A percentile compares a stretch with the other conserved stretches of the same genome.
phyloP scores from a whole-genome alignment of 441 rosid genomes.

The Macaranga tanarius region DNA sequence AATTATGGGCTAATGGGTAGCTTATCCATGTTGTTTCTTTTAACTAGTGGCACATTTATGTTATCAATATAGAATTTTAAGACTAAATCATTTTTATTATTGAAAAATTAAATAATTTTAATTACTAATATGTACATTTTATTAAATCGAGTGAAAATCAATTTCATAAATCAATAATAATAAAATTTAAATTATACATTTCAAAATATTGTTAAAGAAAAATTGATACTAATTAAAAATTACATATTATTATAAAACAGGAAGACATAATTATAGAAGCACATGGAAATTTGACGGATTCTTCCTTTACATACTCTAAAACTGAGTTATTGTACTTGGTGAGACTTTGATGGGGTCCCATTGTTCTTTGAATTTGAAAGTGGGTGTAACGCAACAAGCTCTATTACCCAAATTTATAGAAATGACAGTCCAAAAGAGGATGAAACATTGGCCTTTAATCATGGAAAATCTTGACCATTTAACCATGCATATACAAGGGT shows the following conservation, averaged over 20 bases:
- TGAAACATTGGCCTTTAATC: conserved; percentile 17
- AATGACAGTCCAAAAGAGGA: conserved; percentile 27
- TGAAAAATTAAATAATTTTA: no score
- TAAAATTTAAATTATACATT: no score
- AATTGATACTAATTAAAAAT: no score
- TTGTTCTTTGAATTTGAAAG: conserved; percentile 31
- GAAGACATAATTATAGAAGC: conserved; percentile 7
- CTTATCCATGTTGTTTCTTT: no score
- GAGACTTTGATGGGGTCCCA: conserved; percentile 14
- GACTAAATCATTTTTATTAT: no score
- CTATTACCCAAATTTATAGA: conserved; percentile 14
- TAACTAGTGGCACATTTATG: no score
- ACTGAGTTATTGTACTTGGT: conserved; percentile 21
- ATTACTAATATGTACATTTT: no score
- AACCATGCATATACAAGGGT: not conserved
- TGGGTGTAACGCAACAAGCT: not conserved
- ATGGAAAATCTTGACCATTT: conserved; percentile 9
- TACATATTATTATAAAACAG: not conserved
- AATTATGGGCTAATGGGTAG: no score
- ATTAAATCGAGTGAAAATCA: no score
- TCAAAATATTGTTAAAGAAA: no score
- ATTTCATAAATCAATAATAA: no score
- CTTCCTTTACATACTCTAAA: not conserved
- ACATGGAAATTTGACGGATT: conserved; percentile 10
- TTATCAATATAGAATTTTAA: no score